A percentile compares a stretch with the other conserved stretches of the same genome.
Evolutionary conservation across 768 basidiomycete genomes (phyloP).

Genomic region (Lentinula edodes): DNA sequence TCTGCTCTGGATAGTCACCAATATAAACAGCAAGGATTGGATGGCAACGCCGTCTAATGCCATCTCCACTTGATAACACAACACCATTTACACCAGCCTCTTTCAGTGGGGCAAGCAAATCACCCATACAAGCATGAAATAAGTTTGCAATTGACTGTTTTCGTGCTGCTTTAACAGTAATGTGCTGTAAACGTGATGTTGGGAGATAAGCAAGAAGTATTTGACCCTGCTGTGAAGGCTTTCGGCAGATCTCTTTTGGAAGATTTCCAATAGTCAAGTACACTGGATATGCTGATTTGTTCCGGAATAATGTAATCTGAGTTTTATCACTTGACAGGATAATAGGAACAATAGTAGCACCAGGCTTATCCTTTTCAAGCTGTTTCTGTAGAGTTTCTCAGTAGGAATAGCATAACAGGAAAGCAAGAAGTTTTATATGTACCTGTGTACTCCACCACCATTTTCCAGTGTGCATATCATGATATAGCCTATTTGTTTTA

Average conservation of each 20-base stretch:
- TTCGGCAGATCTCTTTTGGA: not conserved
- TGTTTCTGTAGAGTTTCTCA: not conserved
- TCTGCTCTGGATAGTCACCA: slow-evolving; percentile 16
- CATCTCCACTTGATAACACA: slow-evolving; percentile 1
- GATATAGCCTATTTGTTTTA: too few species aligned
- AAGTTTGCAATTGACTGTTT: slow-evolving; percentile 14
- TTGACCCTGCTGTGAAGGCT: slow-evolving; percentile 13
- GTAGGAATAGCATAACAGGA: too few species aligned
- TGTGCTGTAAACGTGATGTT: slow-evolving; percentile 13
- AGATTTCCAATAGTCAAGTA: slow-evolving; percentile 20
- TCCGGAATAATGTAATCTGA: slow-evolving; percentile 21
- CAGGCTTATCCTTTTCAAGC: slow-evolving; percentile 4
- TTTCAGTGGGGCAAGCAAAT: slow-evolving; percentile 16
- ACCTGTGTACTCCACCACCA: slow-evolving; percentile 24
- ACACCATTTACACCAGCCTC: slow-evolving; percentile 5
- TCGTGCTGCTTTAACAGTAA: slow-evolving; percentile 4
- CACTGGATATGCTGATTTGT: slow-evolving; percentile 26
- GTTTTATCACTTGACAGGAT: slow-evolving; percentile 9
- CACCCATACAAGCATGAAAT: slow-evolving; percentile 21
- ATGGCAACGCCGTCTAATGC: not conserved
- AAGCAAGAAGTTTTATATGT: not conserved
- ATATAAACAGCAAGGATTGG: not conserved
- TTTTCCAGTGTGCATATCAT: not conserved
- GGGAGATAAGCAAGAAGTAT: slow-evolving; percentile 27
- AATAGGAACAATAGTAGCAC: slow-evolving; percentile 18